phyloP scores from a whole-genome alignment of 2,329 filamentous ascomycete species.

The Aspergillus chevalieri region DNA sequence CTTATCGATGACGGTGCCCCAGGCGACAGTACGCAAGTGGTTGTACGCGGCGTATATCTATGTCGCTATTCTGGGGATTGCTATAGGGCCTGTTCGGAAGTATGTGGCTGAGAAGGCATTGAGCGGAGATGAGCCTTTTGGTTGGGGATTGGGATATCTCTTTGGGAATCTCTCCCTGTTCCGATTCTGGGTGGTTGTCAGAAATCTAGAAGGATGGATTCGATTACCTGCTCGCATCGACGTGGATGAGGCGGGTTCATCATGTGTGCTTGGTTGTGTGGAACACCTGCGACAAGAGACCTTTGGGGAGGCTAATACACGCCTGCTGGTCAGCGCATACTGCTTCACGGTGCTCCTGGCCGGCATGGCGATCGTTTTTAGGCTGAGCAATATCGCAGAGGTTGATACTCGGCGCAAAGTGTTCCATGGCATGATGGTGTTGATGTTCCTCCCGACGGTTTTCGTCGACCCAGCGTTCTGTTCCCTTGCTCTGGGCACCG shows the following conservation, averaged over 20 bases:
- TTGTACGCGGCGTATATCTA: slow-evolving; percentile 78
- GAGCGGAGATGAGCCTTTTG: slow-evolving; percentile 69
- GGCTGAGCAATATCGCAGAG: slow-evolving; percentile 69
- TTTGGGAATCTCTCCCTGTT: slow-evolving; percentile 71
- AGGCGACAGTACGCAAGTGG: slow-evolving; percentile 75
- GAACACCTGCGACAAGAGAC: slow-evolving; percentile 58
- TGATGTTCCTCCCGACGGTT: slow-evolving; percentile 82
- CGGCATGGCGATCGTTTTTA: slow-evolving; percentile 69
- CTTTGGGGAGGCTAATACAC: slow-evolving; percentile 71
- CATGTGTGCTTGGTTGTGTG: slow-evolving; percentile 53
- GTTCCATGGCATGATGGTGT: slow-evolving; percentile 97
- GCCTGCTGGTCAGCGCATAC: slow-evolving; percentile 70
- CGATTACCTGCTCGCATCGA: slow-evolving; percentile 53
- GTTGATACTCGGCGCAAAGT: slow-evolving; percentile 95
- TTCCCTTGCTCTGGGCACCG: slow-evolving; percentile 69
- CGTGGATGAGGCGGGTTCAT: slow-evolving; percentile 25
- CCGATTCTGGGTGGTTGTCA: slow-evolving; percentile 62
- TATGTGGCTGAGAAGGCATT: slow-evolving; percentile 66
- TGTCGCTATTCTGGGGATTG: slow-evolving; percentile 55
- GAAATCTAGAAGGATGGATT: slow-evolving; percentile 69
- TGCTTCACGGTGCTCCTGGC: slow-evolving; percentile 63
- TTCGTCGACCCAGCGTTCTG: slow-evolving; percentile 82
- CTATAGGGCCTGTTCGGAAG: slow-evolving; percentile 64
- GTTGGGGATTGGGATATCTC: slow-evolving; percentile 87
- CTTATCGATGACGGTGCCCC: slow-evolving; percentile 69